Percentiles rank a stretch among this genome's conserved stretches.
These are phyloP conservation scores for Alternaria rosae DNA, from an alignment of 2,329 filamentous ascomycete genomes.

Conservation along the genomic window DNA sequence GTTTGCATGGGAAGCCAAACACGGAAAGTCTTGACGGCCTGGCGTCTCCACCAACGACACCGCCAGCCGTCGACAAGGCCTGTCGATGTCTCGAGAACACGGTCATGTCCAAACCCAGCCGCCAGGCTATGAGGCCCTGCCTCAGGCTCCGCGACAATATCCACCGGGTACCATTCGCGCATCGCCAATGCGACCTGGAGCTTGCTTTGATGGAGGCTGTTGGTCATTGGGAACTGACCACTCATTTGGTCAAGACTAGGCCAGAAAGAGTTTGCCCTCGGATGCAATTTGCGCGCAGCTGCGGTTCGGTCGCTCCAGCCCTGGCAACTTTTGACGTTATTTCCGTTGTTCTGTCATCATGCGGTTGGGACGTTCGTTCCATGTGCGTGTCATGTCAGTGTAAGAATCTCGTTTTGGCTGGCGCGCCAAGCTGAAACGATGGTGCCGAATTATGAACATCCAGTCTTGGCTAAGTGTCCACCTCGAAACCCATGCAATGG, in stretches of 20 bases:
- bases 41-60: constrained; percentile 24
- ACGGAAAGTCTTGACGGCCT: constrained; percentile 16
- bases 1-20: constrained; percentile 20
- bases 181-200: neutral
- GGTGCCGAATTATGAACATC: constrained; percentile 38
- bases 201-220: neutral
- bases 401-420: constrained; percentile 27
- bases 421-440: constrained; percentile 48
- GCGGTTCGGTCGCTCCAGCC: neutral
- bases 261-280: neutral
- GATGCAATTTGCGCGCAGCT: neutral
- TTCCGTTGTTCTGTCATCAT: constrained; percentile 8
- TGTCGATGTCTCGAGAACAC: constrained; percentile 11
- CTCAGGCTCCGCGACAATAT: neutral
- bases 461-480: constrained; percentile 37
- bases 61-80: constrained; percentile 12
- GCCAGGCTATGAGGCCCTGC: neutral
- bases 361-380: constrained; percentile 21
- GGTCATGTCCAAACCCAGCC: constrained; percentile 6
- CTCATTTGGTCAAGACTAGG: neutral
- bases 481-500: constrained; percentile 32
- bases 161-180: neutral
- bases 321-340: constrained; percentile 11
- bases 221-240: neutral
- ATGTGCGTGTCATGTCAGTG: constrained; percentile 35